These are phyloP conservation scores for Alternaria metachromatica DNA, from an alignment of 2,329 filamentous ascomycete genomes.

Conservation along the genomic window DNA sequence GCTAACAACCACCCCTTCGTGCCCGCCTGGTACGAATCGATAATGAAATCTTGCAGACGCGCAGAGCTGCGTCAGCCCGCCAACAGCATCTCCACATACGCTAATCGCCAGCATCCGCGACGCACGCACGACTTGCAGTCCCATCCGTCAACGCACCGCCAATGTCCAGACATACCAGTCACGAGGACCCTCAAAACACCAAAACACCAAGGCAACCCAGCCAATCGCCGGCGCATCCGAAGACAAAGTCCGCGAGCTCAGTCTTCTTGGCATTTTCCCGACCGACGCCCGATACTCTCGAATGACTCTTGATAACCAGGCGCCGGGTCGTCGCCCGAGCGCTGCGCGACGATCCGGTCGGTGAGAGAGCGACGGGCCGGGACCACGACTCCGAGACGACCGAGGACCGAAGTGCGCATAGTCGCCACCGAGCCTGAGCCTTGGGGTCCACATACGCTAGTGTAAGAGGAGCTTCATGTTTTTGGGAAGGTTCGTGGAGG, in stretches of 20 bases:
- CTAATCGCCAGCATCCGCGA: constrained; percentile 26
- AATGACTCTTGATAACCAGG: constrained; percentile 6
- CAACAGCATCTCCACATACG: constrained; percentile 33
- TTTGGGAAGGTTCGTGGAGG: background rate
- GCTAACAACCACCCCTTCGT: constrained; percentile 27
- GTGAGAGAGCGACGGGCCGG: background rate
- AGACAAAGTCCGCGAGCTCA: background rate
- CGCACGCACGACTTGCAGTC: constrained; percentile 11
- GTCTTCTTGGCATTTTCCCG: constrained; percentile 6
- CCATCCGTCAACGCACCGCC: background rate
- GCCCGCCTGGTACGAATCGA: constrained; percentile 22
- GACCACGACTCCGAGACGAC: background rate
- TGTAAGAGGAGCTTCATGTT: background rate
- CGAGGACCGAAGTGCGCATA: background rate
- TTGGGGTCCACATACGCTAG: background rate
- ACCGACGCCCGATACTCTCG: background rate
- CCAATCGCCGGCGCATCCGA: constrained; percentile 22
- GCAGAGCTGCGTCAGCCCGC: constrained; percentile 23
- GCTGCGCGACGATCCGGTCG: constrained; percentile 20
- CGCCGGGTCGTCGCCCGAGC: constrained; percentile 9
- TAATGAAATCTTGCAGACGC: constrained; percentile 15
- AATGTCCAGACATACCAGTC: constrained; percentile 20
- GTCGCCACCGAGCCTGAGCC: background rate
- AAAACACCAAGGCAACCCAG: background rate
- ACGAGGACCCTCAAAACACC: constrained; percentile 11